Evolutionary conservation across 2,329 filamentous ascomycete species (phyloP).

Genomic region (Cadophora sp.): DNA sequence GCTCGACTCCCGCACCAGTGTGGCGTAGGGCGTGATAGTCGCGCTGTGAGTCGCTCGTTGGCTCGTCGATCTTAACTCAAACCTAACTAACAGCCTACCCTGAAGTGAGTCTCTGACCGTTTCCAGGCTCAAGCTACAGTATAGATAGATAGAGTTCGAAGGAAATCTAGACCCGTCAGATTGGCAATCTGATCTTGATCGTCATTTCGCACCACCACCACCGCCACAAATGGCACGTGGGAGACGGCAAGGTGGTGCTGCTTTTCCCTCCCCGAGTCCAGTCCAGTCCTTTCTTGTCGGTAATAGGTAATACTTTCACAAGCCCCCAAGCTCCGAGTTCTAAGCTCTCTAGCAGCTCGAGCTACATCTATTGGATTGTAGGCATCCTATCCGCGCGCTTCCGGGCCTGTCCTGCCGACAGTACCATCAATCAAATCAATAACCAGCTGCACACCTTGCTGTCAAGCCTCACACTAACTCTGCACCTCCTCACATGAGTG

Average conservation of each 20-base stretch:
- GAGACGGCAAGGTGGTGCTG: constrained; percentile 4
- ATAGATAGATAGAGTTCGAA: background rate
- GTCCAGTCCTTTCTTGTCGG: background rate
- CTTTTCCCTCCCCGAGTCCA: background rate
- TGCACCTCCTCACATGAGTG: constrained; percentile 22
- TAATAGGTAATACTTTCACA: too few relatives aligned
- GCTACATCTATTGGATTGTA: background rate
- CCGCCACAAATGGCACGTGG: constrained; percentile 28
- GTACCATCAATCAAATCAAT: background rate
- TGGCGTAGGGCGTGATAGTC: constrained; percentile 11
- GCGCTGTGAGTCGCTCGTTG: background rate
- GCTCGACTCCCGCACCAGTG: constrained; percentile 8
- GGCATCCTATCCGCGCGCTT: background rate
- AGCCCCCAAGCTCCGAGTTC: background rate
- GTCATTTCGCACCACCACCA: background rate
- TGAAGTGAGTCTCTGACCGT: too few relatives aligned
- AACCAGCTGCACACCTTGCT: background rate
- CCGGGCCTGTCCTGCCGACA: background rate
- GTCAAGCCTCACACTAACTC: constrained; percentile 26
- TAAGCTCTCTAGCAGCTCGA: background rate
- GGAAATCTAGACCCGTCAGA: background rate
- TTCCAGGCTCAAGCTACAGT: too few relatives aligned
- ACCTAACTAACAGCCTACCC: too few relatives aligned
- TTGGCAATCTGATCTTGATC: background rate
- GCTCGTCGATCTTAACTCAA: too few relatives aligned